These are phyloP conservation scores for Yamadazyma oceani DNA, from an alignment of 1,139 yeast genomes.

Conservation along the genomic window DNA sequence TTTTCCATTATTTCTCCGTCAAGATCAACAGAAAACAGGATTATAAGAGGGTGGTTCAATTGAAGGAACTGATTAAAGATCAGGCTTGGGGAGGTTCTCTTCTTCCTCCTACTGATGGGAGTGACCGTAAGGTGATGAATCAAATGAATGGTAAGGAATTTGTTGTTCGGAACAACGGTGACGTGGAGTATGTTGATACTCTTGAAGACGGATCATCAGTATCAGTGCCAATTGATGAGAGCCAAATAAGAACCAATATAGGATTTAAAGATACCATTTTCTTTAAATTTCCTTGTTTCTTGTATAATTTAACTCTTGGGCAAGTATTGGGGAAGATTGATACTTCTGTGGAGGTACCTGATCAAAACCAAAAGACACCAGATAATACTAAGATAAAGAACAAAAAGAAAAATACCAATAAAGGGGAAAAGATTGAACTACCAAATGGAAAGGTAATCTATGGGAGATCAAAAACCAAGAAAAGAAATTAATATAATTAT, in stretches of 20 bases:
- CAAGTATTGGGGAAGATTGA: conserved; percentile 28
- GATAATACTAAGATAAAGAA: conserved; percentile 25
- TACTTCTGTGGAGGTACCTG: conserved; percentile 12
- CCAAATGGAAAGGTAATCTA: conserved; percentile 64
- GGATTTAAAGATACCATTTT: conserved; percentile 58
- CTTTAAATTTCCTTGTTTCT: conserved; percentile 42
- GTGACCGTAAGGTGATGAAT: conserved; percentile 39
- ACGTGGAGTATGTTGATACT: conserved; percentile 60
- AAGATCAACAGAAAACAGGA: conserved; percentile 60
- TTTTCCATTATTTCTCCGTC: conserved; percentile 60
- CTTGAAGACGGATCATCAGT: conserved; percentile 39
- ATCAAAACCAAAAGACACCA: conserved; percentile 6
- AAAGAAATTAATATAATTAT: conserved; percentile 15
- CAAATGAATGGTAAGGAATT: conserved; percentile 55
- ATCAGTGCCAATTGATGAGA: conserved; percentile 33
- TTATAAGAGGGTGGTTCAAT: conserved; percentile 51
- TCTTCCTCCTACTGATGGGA: conserved; percentile 48
- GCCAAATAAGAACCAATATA: conserved; percentile 37
- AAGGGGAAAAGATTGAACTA: conserved; percentile 48
- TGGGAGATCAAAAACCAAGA: conserved; percentile 27
- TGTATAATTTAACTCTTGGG: conserved; percentile 52
- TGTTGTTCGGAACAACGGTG: conserved; percentile 67
- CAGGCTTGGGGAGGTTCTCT: conserved; percentile 64
- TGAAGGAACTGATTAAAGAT: conserved; percentile 51
- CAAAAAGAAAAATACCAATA: conserved; percentile 33